Percentiles rank a stretch among this genome's conserved stretches.
phyloP scores from a whole-genome alignment of 2,329 filamentous ascomycete genomes.

The Madurella mycetomatis region DNA sequence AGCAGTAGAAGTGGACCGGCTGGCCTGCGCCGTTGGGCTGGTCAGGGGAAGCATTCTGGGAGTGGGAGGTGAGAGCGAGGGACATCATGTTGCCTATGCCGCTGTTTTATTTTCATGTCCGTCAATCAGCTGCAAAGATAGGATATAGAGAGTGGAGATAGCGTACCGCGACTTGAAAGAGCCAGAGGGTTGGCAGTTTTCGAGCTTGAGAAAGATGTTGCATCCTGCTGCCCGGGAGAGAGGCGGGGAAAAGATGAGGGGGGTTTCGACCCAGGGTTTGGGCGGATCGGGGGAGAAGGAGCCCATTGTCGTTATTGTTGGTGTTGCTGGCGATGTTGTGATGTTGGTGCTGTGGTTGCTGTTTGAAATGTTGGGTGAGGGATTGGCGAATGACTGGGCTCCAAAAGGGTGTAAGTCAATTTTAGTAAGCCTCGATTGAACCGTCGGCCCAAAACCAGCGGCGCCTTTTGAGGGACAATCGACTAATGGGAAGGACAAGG shows the following conservation, averaged over 20 bases:
- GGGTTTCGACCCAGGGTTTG: conserved; percentile 63
- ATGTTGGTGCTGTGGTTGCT: not conserved
- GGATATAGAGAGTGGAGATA: not conserved
- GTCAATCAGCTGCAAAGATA: not conserved
- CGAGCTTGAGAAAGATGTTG: conserved; percentile 77
- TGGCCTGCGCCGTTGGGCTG: not conserved
- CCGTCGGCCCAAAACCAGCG: too few species aligned
- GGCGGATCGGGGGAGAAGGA: conserved; percentile 26
- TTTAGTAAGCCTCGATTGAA: too few species aligned
- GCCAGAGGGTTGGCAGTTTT: conserved; percentile 74
- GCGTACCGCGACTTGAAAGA: conserved; percentile 70
- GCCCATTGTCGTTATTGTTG: conserved; percentile 25
- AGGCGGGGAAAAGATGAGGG: conserved; percentile 59
- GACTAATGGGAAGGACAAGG: too few species aligned
- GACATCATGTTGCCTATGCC: conserved; percentile 70
- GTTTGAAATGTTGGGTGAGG: not conserved
- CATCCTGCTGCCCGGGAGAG: conserved; percentile 66
- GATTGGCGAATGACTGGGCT: too few species aligned
- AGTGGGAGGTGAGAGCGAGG: conserved; percentile 35
- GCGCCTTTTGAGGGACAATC: too few species aligned
- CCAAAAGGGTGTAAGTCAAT: too few species aligned
- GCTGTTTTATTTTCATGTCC: conserved; percentile 11
- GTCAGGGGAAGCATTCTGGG: conserved; percentile 24
- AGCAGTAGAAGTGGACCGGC: conserved; percentile 56
- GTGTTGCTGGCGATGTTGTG: not conserved